A percentile compares a stretch with the other conserved stretches of the same genome.
Evolutionary conservation across 2,329 filamentous ascomycete genomes (phyloP).

Genomic region (Colletotrichum sublineola): DNA sequence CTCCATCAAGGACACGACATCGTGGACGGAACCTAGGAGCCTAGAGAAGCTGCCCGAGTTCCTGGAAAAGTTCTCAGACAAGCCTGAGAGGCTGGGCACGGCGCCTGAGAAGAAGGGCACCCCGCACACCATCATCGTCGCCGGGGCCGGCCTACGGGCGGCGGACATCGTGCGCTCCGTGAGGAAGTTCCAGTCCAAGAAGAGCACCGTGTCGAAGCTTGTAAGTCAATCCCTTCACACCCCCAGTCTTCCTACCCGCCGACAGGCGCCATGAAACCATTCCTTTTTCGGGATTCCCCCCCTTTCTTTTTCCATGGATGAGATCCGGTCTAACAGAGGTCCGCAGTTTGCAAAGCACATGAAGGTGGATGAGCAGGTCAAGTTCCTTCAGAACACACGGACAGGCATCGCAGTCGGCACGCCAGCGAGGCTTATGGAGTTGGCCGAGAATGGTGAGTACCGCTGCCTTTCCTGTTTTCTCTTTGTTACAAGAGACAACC

Average conservation of each 20-base stretch:
- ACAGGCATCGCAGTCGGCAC: constrained; percentile 93
- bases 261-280: not conserved
- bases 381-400: constrained; percentile 76
- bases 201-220: constrained; percentile 85
- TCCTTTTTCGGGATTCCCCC: not conserved
- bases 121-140: constrained; percentile 91
- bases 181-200: constrained; percentile 83
- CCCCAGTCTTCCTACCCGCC: not conserved
- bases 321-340: constrained; percentile 22
- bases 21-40: constrained; percentile 75
- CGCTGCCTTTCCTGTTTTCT: not conserved
- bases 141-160: constrained; percentile 85
- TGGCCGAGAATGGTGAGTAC: constrained; percentile 81
- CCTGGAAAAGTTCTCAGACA: constrained; percentile 74
- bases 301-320: not conserved
- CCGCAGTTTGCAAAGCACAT: constrained; percentile 92
- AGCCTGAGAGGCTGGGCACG: constrained; percentile 70
- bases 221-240: constrained; percentile 51
- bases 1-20: constrained; percentile 83
- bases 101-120: constrained; percentile 77
- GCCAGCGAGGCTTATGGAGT: constrained; percentile 82
- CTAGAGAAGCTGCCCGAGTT: constrained; percentile 83
- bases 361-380: constrained; percentile 88
- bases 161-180: constrained; percentile 84
- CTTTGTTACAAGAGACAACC: not conserved